phyloP scores from a whole-genome alignment of 805 yeast species.

The Pichia phayaonensis region DNA sequence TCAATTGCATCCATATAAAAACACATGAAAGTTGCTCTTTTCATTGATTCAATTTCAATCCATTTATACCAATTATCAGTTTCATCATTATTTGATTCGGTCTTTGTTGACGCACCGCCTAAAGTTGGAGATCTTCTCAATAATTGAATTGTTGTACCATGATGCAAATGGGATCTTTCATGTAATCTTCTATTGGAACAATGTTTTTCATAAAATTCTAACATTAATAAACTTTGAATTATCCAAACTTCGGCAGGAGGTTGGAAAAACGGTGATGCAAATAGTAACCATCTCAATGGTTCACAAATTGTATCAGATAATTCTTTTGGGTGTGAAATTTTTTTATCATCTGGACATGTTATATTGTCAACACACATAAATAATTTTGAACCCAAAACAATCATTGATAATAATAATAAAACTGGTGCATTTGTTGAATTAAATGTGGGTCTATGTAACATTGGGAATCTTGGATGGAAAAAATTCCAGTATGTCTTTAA shows the following conservation, averaged over 20 bases:
- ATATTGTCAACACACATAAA: conserved; percentile 25
- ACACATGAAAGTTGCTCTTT: conserved; percentile 73
- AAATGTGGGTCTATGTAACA: conserved; percentile 55
- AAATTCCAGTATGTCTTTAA: conserved; percentile 44
- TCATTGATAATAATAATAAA: conserved; percentile 46
- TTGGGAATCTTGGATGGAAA: conserved; percentile 52
- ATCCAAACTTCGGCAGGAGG: conserved; percentile 76
- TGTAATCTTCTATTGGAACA: conserved; percentile 62
- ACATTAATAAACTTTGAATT: conserved; percentile 59
- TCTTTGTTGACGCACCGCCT: conserved; percentile 54
- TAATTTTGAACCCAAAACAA: conserved; percentile 44
- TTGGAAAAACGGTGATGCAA: conserved; percentile 61
- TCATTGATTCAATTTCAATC: conserved; percentile 75
- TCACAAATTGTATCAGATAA: conserved; percentile 41
- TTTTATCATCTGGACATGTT: conserved; percentile 17
- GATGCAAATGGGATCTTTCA: conserved; percentile 80
- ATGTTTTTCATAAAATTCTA: conserved; percentile 78
- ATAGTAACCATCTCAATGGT: conserved; percentile 63
- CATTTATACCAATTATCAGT: conserved; percentile 45
- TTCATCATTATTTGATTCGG: conserved; percentile 14
- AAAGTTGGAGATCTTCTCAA: conserved; percentile 67
- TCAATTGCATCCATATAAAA: conserved; percentile 76
- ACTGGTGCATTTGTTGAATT: conserved; percentile 40
- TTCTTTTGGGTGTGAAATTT: conserved; percentile 24
- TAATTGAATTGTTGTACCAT: conserved; percentile 77